These are phyloP conservation scores for Alopecurus myosuroides DNA, from an alignment of 176 grass and related monocot genomes.

Conservation along the genomic window DNA sequence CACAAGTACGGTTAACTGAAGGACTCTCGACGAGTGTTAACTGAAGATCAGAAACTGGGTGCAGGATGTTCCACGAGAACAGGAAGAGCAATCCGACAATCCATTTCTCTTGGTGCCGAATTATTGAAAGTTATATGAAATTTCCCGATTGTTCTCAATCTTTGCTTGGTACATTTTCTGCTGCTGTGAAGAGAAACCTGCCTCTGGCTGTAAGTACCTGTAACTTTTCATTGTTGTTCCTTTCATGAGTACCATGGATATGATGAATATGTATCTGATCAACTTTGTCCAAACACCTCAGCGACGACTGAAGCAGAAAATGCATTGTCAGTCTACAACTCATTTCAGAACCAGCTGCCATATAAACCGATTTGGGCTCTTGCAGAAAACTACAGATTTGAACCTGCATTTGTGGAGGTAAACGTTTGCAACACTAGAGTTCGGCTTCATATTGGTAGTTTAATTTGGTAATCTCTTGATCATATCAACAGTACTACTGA, in stretches of 20 bases:
- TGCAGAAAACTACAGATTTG: conserved; percentile 94
- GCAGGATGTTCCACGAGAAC: no score
- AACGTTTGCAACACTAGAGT: neutral
- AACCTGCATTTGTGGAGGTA: conserved; percentile 99
- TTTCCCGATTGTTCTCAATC: conserved; percentile 31
- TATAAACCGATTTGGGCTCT: conserved; percentile 82
- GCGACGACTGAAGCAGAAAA: conserved; percentile 63
- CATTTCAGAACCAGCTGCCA: conserved; percentile 48
- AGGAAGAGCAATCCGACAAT: no score
- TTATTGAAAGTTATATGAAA: neutral
- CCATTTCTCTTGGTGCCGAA: neutral
- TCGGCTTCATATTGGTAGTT: conserved; percentile 3
- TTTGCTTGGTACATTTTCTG: conserved; percentile 42
- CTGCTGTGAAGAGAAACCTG: conserved; percentile 81
- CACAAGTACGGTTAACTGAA: no score
- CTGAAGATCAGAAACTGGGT: no score
- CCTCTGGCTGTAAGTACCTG: conserved; percentile 79
- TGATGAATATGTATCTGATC: neutral
- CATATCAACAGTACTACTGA: conserved; percentile 47
- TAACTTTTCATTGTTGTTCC: neutral
- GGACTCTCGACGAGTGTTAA: no score
- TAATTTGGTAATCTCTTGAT: conserved; percentile 13
- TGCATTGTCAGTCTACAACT: conserved; percentile 69
- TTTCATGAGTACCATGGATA: neutral
- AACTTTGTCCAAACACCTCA: conserved; percentile 29